Evolutionary conservation across 768 basidiomycete species (phyloP), one percentile per base, ranked within the genome.

Genomic region (Hydnum rufescens): DNA sequence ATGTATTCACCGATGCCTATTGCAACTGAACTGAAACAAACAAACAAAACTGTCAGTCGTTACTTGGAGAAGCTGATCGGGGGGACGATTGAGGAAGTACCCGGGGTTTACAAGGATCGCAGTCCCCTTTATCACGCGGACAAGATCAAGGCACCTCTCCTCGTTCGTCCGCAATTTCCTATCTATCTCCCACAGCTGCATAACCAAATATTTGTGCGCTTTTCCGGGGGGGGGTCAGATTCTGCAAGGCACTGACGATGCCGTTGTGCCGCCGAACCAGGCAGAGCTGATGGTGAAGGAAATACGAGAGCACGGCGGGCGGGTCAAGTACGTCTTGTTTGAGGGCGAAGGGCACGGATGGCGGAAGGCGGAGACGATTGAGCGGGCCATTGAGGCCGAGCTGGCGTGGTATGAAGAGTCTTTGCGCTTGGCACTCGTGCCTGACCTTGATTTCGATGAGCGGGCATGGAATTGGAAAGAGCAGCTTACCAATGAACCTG

Each of bases 321-420:
- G 67, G 6, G 73, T 77, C 22, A 74, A 80, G 58, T 76, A 77
- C 55, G 68, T 76, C 55, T 57, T 75, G 0, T 80, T 79, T 60
- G 65, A 71, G 13, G 79, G 78, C 19, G 79, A 82, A 63, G 77
- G 77, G 2, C 78, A 80, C 60, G 77, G 78, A 0, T 79, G 73
- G 71, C 65, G 75, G 46, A 71, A 70, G 55, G 73, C 69, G 25
- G 68, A 72, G 51, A 78, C 68, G 48, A 74, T 78, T 57, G 69
- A 70, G 51, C 67, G 70, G 43, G 70, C 76, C 5, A 58, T 75
- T 29, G 71, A 75, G 58, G 62, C 65, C 46, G 78, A 80, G 62
- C 53, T 76, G 5, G 62, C 54, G 1, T 79, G 75, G 57, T 80
- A 78, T 57, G 65, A 73, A 53, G 61, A n/a, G 68, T 76, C 3